Conservation (phyloP, 805 yeast species). For the Candida hispaniensis region DNA sequence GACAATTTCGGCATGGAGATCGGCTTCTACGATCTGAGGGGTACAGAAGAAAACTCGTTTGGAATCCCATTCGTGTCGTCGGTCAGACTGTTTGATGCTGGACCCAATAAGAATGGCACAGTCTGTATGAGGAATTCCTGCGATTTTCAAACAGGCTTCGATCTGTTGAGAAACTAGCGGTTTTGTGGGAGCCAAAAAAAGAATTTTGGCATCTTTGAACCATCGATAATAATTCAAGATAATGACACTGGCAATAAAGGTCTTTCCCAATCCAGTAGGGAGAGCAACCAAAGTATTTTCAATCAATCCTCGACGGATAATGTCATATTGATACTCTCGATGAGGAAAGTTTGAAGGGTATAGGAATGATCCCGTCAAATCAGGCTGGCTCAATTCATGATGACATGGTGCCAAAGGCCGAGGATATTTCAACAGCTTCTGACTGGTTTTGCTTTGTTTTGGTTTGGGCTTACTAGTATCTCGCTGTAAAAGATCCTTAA, state of each 20-base stretch:
- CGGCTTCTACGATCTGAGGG: slow-evolving; percentile 93
- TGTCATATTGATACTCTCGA: slow-evolving; percentile 81
- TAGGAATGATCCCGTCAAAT: slow-evolving; percentile 23
- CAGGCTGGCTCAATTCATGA: slow-evolving; percentile 1
- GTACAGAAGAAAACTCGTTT: slow-evolving; percentile 85
- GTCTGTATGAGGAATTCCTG: slow-evolving; percentile 67
- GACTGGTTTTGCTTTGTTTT: too few relatives aligned
- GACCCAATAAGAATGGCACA: slow-evolving; percentile 69
- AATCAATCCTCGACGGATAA: slow-evolving; percentile 60
- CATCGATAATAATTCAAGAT: slow-evolving; percentile 84
- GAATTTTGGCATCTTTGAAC: slow-evolving; percentile 68
- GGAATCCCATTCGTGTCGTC: slow-evolving; percentile 67
- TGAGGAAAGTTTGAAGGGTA: slow-evolving; percentile 81
- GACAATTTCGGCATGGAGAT: slow-evolving; percentile 59
- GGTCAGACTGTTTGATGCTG: slow-evolving; percentile 31
- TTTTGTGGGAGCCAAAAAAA: slow-evolving; percentile 94
- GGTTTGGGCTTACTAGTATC: too few relatives aligned
- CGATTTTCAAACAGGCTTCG: slow-evolving; percentile 77
- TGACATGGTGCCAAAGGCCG: not conserved
- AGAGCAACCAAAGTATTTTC: slow-evolving; percentile 76
- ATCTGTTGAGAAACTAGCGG: slow-evolving; percentile 96
- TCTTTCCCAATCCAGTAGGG: slow-evolving; percentile 96
- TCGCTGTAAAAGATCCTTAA: too few relatives aligned
- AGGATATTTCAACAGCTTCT: too few relatives aligned
- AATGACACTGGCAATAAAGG: slow-evolving; percentile 88